Conservation (phyloP, 1,139 yeast species). For the Magnusiomyces ingens region DNA sequence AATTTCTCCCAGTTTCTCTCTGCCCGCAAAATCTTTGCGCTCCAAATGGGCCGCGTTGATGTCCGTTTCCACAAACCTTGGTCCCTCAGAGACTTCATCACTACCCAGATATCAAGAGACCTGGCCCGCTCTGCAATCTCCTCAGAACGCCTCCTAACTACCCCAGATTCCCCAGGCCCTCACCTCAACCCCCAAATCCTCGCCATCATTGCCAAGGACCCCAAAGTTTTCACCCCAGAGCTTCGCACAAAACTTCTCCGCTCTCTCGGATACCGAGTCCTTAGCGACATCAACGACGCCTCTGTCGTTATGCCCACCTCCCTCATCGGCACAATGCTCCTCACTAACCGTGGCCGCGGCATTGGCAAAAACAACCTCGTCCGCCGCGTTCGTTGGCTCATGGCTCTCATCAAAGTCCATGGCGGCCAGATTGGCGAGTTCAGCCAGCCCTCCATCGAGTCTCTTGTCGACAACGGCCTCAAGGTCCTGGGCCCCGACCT, state of each 20-base stretch:
- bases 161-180: slow-evolving; percentile 9
- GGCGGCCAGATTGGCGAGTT: slow-evolving; percentile 39
- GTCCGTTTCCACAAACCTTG: slow-evolving; percentile 39
- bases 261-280: slow-evolving; percentile 36
- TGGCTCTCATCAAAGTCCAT: slow-evolving; percentile 30
- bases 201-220: slow-evolving; percentile 14
- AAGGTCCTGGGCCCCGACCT: slow-evolving; percentile 36
- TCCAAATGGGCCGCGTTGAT: slow-evolving; percentile 39
- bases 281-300: slow-evolving; percentile 36
- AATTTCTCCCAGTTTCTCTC: slow-evolving; percentile 33
- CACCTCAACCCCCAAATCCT: neutral
- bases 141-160: slow-evolving; percentile 10
- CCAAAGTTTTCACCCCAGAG: slow-evolving; percentile 17
- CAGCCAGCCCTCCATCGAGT: slow-evolving; percentile 26
- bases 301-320: slow-evolving; percentile 43
- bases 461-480: slow-evolving; percentile 35
- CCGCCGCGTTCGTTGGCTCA: slow-evolving; percentile 34
- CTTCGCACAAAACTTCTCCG: slow-evolving; percentile 29
- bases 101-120: slow-evolving; percentile 29
- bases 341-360: slow-evolving; percentile 37
- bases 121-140: slow-evolving; percentile 9
- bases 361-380: slow-evolving; percentile 33
- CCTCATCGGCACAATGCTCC: slow-evolving; percentile 37
- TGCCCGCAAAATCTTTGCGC: slow-evolving; percentile 32
- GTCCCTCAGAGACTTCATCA: slow-evolving; percentile 33